These are phyloP conservation scores for Yarrowia osloensis DNA, from an alignment of 805 yeast species.

Conservation along the genomic window DNA sequence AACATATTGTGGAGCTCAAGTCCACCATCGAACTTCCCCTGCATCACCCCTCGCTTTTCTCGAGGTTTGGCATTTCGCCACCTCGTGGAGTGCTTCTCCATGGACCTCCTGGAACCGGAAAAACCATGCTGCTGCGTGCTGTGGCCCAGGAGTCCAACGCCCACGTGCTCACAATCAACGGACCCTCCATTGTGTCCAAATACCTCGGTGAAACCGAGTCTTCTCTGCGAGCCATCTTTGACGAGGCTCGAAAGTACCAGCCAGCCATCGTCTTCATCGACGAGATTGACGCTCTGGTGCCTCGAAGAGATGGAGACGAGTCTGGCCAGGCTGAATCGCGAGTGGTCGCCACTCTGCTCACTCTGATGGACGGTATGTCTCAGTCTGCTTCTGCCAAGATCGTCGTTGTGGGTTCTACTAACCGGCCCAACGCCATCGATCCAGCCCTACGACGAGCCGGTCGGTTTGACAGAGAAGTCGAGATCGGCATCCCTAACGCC, in stretches of 20 bases:
- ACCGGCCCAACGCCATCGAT: slow-evolving; percentile 81
- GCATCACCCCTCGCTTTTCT: slow-evolving; percentile 71
- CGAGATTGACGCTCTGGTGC: slow-evolving; percentile 91
- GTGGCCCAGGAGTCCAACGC: slow-evolving; percentile 76
- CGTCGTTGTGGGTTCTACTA: slow-evolving; percentile 96
- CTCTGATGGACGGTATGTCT: slow-evolving; percentile 99
- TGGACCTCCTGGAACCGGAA: slow-evolving; percentile 98
- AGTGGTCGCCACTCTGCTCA: slow-evolving; percentile 83
- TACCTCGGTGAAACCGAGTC: slow-evolving; percentile 93
- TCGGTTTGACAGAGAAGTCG: slow-evolving; percentile 83
- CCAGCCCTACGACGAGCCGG: slow-evolving; percentile 86
- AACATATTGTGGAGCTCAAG: slow-evolving; percentile 61
- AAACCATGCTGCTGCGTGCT: slow-evolving; percentile 81
- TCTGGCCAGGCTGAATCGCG: slow-evolving; percentile 88
- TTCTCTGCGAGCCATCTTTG: slow-evolving; percentile 75
- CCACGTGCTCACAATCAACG: slow-evolving; percentile 82
- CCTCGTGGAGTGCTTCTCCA: slow-evolving; percentile 91
- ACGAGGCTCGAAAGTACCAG: slow-evolving; percentile 81
- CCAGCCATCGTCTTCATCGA: slow-evolving; percentile 89
- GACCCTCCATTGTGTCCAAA: slow-evolving; percentile 89
- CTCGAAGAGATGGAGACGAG: slow-evolving; percentile 79
- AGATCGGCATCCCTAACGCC: slow-evolving; percentile 94
- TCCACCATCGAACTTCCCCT: slow-evolving; percentile 79
- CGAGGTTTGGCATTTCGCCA: slow-evolving; percentile 85
- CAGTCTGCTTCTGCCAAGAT: slow-evolving; percentile 88